Evolutionary conservation across 2,329 filamentous ascomycete species (phyloP).

Genomic region (Aspergillus caelatus): DNA sequence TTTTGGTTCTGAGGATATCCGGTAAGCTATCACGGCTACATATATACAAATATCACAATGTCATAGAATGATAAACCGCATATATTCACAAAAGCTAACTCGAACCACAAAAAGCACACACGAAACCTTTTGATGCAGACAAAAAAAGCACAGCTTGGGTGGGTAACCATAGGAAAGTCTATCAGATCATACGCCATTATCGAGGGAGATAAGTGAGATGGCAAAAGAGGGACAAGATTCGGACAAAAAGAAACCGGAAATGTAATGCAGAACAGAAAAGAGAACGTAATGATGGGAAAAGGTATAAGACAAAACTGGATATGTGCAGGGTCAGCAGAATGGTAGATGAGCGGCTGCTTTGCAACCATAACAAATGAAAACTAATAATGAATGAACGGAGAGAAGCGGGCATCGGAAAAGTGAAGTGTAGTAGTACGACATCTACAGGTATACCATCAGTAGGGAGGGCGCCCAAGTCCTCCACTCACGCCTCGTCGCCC

Average conservation of each 20-base stretch:
- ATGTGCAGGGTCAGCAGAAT: slow-evolving; percentile 18
- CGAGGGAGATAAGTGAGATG: background rate
- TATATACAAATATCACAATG: slow-evolving; percentile 1
- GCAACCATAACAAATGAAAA: slow-evolving; percentile 8
- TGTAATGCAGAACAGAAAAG: slow-evolving; percentile 18
- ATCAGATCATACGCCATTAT: slow-evolving; percentile 12
- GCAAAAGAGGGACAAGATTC: background rate
- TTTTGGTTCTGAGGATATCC: background rate
- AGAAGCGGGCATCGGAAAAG: slow-evolving; percentile 12
- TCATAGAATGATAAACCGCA: background rate
- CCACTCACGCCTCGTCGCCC: slow-evolving; percentile 29
- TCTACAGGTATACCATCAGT: slow-evolving; percentile 22
- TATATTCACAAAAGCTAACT: slow-evolving; percentile 5
- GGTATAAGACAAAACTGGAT: slow-evolving; percentile 9
- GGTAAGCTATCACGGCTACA: background rate
- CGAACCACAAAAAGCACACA: slow-evolving; percentile 1
- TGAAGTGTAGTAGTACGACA: slow-evolving; percentile 1
- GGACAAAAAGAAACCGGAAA: slow-evolving; percentile 15
- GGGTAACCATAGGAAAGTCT: slow-evolving; percentile 15
- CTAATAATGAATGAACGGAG: slow-evolving; percentile 5
- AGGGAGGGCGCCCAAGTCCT: slow-evolving; percentile 39
- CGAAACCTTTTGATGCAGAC: slow-evolving; percentile 3
- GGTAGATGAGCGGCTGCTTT: slow-evolving; percentile 5
- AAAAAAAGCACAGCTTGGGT: slow-evolving; percentile 8
- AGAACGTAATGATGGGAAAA: slow-evolving; percentile 12